Conservation (phyloP, 2,329 filamentous ascomycete species). For the Penicillium crustosum region DNA sequence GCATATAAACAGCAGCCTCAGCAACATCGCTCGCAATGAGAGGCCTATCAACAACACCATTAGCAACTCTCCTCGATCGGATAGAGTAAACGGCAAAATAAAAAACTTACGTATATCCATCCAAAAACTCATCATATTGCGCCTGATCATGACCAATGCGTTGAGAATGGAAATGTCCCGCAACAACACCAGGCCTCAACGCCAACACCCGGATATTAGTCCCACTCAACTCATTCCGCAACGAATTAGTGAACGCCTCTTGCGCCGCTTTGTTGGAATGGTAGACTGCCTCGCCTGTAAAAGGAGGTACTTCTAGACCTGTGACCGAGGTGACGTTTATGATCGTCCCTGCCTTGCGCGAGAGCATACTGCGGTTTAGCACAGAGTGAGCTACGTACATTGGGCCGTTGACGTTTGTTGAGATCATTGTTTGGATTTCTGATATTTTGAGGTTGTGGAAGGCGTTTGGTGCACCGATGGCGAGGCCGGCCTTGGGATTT, state of each 20-base stretch:
- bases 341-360: conserved; percentile 45
- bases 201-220: conserved; percentile 51
- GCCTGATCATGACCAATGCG: conserved; percentile 47
- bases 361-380: conserved; percentile 43
- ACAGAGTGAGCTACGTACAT: too few species aligned
- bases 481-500: too few species aligned
- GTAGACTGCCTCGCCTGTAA: conserved; percentile 50
- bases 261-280: conserved; percentile 28
- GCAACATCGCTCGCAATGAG: conserved; percentile 48
- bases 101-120: conserved; percentile 40
- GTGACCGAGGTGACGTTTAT: conserved; percentile 52
- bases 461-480: too few species aligned
- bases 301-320: conserved; percentile 50
- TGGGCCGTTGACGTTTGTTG: too few species aligned
- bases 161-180: conserved; percentile 51
- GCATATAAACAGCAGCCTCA: conserved; percentile 45
- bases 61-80: not conserved
- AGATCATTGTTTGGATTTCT: too few species aligned
- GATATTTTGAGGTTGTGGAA: too few species aligned
- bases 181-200: conserved; percentile 50
- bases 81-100: not conserved
- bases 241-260: conserved; percentile 52
- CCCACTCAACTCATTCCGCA: conserved; percentile 49
- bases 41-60: conserved; percentile 24
- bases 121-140: conserved; percentile 47